phyloP scores from a whole-genome alignment of 2,329 filamentous ascomycete genomes.

The Monosporascus sp. region DNA sequence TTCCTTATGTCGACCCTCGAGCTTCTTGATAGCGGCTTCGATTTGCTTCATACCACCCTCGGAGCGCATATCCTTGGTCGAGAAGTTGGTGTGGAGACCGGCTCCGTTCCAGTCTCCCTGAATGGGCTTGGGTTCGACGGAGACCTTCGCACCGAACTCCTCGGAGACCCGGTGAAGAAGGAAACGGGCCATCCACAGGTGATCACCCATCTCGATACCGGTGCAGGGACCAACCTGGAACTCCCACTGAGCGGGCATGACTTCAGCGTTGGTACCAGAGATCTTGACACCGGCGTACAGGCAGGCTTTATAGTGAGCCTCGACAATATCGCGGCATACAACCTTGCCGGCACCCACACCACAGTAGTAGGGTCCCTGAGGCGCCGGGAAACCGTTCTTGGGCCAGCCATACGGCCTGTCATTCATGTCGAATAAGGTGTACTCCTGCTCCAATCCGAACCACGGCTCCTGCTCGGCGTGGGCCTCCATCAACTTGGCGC shows the following conservation, averaged over 20 bases:
- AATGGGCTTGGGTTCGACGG: constrained; percentile 93
- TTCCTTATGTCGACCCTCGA: constrained; percentile 71
- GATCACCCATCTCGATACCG: constrained; percentile 89
- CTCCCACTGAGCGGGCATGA: constrained; percentile 98
- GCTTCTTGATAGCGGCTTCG: constrained; percentile 79
- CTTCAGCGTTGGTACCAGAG: constrained; percentile 97
- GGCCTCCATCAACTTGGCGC: constrained; percentile 81
- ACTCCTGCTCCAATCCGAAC: constrained; percentile 98
- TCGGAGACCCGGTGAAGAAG: constrained; percentile 87
- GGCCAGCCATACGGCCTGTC: constrained; percentile 88
- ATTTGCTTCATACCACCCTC: constrained; percentile 96
- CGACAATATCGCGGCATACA: constrained; percentile 95
- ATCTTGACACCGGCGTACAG: constrained; percentile 88
- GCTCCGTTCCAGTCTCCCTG: constrained; percentile 96
- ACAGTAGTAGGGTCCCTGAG: constrained; percentile 95
- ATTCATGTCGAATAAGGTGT: constrained; percentile 82
- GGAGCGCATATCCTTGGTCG: constrained; percentile 78
- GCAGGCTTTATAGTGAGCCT: constrained; percentile 82
- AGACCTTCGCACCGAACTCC: constrained; percentile 94
- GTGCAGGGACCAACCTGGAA: constrained; percentile 91
- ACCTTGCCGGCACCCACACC: constrained; percentile 97
- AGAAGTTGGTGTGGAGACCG: constrained; percentile 79
- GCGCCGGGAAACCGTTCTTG: constrained; percentile 80
- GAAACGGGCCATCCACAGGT: constrained; percentile 92
- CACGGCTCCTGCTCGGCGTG: constrained; percentile 81